Conservation (phyloP, 2,329 filamentous ascomycete species). For the Claviceps arundinis region DNA sequence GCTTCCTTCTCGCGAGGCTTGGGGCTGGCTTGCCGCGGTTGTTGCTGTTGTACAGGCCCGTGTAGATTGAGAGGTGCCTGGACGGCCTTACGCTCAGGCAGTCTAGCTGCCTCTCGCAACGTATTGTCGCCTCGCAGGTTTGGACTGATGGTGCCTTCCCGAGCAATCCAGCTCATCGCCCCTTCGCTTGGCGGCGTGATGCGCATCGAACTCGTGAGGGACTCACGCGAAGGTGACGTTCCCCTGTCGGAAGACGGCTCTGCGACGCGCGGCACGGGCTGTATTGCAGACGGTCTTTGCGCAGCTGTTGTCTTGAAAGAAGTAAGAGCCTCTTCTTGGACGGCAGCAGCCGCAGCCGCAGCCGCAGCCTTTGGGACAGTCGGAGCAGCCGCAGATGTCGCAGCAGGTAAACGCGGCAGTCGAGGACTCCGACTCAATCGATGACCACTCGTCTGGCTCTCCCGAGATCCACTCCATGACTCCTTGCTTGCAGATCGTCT, state of each 20-base stretch:
- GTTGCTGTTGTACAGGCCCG: slow-evolving; percentile 9
- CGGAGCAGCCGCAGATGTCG: slow-evolving; percentile 1
- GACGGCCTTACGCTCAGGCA: slow-evolving; percentile 1
- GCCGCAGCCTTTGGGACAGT: slow-evolving; percentile 6
- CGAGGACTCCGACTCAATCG: slow-evolving; percentile 19
- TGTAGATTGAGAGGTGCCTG: slow-evolving; percentile 6
- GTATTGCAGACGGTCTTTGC: slow-evolving; percentile 9
- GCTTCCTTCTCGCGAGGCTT: neutral
- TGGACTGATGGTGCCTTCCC: slow-evolving; percentile 24
- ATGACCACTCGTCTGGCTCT: slow-evolving; percentile 13
- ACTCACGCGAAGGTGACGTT: slow-evolving; percentile 12
- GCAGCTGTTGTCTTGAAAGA: slow-evolving; percentile 16
- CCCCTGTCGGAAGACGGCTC: slow-evolving; percentile 5
- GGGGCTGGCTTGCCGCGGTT: neutral
- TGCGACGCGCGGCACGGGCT: slow-evolving; percentile 17
- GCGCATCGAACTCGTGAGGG: slow-evolving; percentile 20
- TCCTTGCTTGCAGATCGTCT: slow-evolving; percentile 26
- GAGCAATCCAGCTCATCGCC: slow-evolving; percentile 30
- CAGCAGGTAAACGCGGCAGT: slow-evolving; percentile 9
- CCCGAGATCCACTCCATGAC: slow-evolving; percentile 16
- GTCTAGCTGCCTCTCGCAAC: slow-evolving; percentile 15
- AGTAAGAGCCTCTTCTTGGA: slow-evolving; percentile 18
- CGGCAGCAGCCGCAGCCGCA: slow-evolving; percentile 1
- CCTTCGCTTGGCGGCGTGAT: slow-evolving; percentile 20
- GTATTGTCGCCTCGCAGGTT: slow-evolving; percentile 22